These are phyloP conservation scores for Oropetium thomaeum DNA, from an alignment of 176 grass and related monocot genomes.

Conservation along the genomic window DNA sequence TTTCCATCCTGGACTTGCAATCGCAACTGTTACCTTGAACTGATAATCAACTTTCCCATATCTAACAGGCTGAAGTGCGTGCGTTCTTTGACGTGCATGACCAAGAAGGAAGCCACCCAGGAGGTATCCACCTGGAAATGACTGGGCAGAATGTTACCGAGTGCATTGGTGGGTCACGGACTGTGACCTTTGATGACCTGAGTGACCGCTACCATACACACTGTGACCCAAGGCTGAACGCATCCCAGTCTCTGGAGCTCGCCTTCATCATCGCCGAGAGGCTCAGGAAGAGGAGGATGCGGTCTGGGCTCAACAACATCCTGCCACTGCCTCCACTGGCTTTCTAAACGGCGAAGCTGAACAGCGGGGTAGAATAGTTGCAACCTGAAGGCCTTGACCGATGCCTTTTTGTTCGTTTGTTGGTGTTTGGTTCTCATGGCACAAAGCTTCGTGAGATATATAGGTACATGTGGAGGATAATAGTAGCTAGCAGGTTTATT, in stretches of 20 bases:
- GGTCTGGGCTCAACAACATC: constrained; percentile 39
- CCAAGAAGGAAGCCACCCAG: constrained; percentile 89
- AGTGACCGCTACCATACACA: constrained; percentile 88
- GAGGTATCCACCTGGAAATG: constrained; percentile 95
- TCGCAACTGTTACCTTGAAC: not conserved
- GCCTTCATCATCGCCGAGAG: constrained; percentile 92
- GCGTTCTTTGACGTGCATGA: constrained; percentile 95
- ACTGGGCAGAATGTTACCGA: constrained; percentile 91
- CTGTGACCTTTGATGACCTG: constrained; percentile 88
- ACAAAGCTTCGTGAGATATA: constrained; percentile 34
- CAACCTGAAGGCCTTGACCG: constrained; percentile 20
- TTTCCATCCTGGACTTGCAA: not conserved
- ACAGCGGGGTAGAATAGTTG: constrained; percentile 38
- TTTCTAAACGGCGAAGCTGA: constrained; percentile 42
- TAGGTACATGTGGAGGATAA: constrained; percentile 8
- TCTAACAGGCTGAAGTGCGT: constrained; percentile 69
- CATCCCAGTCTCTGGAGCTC: constrained; percentile 80
- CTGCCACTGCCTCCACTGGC: constrained; percentile 63
- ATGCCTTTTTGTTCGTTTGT: constrained; percentile 46
- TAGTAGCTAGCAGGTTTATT: constrained; percentile 33
- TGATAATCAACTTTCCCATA: constrained; percentile 12
- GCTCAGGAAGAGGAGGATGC: constrained; percentile 79
- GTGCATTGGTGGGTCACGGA: constrained; percentile 90
- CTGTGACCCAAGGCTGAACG: constrained; percentile 91
- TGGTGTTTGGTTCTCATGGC: constrained; percentile 42